Evolutionary conservation across 495 filamentous ascomycete genomes (phyloP).

Genomic region (Daldinia loculata): DNA sequence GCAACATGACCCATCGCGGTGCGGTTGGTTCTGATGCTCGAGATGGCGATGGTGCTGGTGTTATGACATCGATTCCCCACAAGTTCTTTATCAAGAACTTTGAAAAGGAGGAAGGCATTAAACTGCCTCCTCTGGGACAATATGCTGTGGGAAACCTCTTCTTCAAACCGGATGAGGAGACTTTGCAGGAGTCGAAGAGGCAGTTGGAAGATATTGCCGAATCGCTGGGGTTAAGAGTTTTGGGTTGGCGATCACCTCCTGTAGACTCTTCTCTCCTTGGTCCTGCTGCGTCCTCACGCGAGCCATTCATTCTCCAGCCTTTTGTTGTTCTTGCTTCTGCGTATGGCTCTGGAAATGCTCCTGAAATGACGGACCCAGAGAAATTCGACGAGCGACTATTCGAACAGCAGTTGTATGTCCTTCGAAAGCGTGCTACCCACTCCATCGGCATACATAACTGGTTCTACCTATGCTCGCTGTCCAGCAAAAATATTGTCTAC

Average conservation of each 20-base stretch:
- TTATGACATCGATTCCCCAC: slow-evolving; percentile 99
- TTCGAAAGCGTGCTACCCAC: slow-evolving; percentile 94
- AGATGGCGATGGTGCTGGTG: slow-evolving; percentile 97
- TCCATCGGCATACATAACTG: slow-evolving; percentile 96
- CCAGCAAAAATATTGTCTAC: slow-evolving; percentile 99
- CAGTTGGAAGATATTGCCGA: slow-evolving; percentile 93
- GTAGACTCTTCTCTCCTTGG: slow-evolving; percentile 92
- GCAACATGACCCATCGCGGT: slow-evolving; percentile 99
- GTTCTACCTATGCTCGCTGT: slow-evolving; percentile 98
- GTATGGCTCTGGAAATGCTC: slow-evolving; percentile 87
- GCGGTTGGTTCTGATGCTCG: slow-evolving; percentile 97
- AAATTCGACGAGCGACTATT: slow-evolving; percentile 86
- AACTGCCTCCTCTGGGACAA: slow-evolving; percentile 86
- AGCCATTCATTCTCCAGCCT: slow-evolving; percentile 94
- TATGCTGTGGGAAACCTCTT: slow-evolving; percentile 99
- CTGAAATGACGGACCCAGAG: slow-evolving; percentile 78
- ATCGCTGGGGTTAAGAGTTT: slow-evolving; percentile 83
- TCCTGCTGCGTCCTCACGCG: slow-evolving; percentile 89
- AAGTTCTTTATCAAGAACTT: slow-evolving; percentile 99
- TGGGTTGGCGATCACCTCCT: slow-evolving; percentile 97
- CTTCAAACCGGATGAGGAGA: slow-evolving; percentile 94
- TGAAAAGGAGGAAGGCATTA: slow-evolving; percentile 83
- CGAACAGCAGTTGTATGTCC: slow-evolving; percentile 91
- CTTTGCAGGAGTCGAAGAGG: slow-evolving; percentile 83
- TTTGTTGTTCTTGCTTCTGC: slow-evolving; percentile 89